A percentile compares a stretch with the other conserved stretches of the same genome.
phyloP scores from a whole-genome alignment of 2,329 filamentous ascomycete genomes.

The Colletotrichum lupini region DNA sequence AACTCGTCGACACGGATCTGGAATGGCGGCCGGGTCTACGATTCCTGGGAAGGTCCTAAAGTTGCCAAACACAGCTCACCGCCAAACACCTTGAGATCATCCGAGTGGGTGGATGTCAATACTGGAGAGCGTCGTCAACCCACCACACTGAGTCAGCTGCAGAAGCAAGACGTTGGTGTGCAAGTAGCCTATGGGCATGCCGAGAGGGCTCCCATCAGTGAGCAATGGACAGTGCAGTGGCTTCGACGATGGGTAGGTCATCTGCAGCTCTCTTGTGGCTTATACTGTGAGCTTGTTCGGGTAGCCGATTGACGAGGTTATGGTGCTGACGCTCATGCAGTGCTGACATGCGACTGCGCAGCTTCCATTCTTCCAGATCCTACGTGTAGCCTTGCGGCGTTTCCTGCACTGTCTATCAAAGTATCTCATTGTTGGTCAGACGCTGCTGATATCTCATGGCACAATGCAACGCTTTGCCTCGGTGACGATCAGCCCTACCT shows the following conservation, averaged over 20 bases:
- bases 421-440: conserved; percentile 1
- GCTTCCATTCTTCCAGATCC: neutral
- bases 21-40: neutral
- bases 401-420: conserved; percentile 10
- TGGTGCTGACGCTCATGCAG: conserved; percentile 10
- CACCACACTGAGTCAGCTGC: neutral
- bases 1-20: neutral
- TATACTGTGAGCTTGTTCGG: neutral
- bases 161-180: too few relatives aligned
- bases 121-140: neutral
- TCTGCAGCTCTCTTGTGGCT: neutral
- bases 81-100: neutral
- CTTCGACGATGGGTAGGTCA: neutral
- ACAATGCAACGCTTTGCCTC: neutral
- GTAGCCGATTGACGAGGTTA: neutral
- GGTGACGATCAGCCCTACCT: too few relatives aligned
- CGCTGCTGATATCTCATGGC: neutral
- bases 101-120: neutral
- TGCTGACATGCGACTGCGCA: conserved; percentile 1
- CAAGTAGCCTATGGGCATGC: neutral
- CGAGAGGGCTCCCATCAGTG: neutral
- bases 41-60: neutral
- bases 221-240: neutral
- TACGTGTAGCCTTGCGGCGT: neutral
- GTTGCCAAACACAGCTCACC: neutral